These are phyloP conservation scores for Xylaria acuta DNA, from an alignment of 495 filamentous ascomycete genomes.

Conservation along the genomic window DNA sequence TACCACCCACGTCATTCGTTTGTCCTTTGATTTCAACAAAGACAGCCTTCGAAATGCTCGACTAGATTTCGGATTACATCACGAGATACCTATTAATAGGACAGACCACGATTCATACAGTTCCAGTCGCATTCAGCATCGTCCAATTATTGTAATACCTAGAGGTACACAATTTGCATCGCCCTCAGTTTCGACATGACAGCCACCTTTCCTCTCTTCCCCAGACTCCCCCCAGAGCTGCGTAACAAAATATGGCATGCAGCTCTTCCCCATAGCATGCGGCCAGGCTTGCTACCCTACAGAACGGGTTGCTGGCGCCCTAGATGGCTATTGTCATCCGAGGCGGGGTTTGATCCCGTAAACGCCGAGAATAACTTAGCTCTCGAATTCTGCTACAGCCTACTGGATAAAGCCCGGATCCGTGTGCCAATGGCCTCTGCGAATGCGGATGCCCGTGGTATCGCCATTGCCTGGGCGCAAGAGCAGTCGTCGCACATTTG, in stretches of 20 bases:
- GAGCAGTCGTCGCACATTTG: neutral
- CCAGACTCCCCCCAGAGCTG: neutral
- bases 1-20: no score
- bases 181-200: neutral
- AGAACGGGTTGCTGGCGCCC: neutral
- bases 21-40: no score
- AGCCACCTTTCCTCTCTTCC: neutral
- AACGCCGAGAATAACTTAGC: neutral
- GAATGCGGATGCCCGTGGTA: neutral
- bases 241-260: neutral
- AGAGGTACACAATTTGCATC: neutral
- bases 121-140: neutral
- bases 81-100: no score
- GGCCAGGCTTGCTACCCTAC: neutral
- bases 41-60: no score
- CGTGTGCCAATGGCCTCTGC: neutral
- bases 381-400: neutral
- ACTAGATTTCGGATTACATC: no score
- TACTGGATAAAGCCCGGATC: neutral
- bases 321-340: neutral
- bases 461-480: neutral
- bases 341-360: no score
- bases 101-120: neutral
- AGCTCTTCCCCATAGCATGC: neutral
- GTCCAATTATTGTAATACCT: neutral